A percentile compares a stretch with the other conserved stretches of the same genome.
phyloP scores from a whole-genome alignment of 169 alveolate genomes.

The Theileria parva region DNA sequence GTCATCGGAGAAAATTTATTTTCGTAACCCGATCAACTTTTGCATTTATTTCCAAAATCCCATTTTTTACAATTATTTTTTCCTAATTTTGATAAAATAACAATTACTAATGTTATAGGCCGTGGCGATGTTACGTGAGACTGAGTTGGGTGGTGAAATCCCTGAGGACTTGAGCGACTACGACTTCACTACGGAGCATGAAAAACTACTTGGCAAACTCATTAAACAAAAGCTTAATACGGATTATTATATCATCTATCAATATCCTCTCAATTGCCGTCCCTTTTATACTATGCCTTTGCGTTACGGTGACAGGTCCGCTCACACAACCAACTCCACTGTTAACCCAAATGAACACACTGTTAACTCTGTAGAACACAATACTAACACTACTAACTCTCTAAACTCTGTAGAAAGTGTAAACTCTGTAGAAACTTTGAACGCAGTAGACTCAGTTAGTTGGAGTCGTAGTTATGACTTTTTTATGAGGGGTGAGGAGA shows the following conservation, averaged over 20 bases:
- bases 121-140: slow-evolving; percentile 72
- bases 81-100: background rate
- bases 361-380: too few relatives aligned
- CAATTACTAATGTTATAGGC: slow-evolving; percentile 65
- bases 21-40: too few relatives aligned
- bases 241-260: slow-evolving; percentile 95
- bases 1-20: too few relatives aligned
- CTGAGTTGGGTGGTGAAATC: slow-evolving; percentile 65
- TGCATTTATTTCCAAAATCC: too few relatives aligned
- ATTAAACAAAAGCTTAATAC: slow-evolving; percentile 93
- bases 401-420: too few relatives aligned
- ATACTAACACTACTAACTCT: background rate
- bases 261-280: slow-evolving; percentile 95
- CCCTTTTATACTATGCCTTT: slow-evolving; percentile 99
- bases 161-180: slow-evolving; percentile 82
- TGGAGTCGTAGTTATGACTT: slow-evolving; percentile 95
- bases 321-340: background rate
- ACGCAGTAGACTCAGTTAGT: slow-evolving; percentile 1
- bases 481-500: slow-evolving; percentile 99
- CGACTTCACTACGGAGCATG: slow-evolving; percentile 92
- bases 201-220: slow-evolving; percentile 91
- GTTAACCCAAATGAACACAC: background rate
- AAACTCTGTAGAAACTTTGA: background rate
- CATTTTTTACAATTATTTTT: slow-evolving; percentile 40
- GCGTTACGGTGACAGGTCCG: slow-evolving; percentile 51